Percentiles rank a stretch among this genome's conserved stretches.
Conservation (phyloP, 2,329 filamentous ascomycete species). For the Trichoderma polysporum region DNA sequence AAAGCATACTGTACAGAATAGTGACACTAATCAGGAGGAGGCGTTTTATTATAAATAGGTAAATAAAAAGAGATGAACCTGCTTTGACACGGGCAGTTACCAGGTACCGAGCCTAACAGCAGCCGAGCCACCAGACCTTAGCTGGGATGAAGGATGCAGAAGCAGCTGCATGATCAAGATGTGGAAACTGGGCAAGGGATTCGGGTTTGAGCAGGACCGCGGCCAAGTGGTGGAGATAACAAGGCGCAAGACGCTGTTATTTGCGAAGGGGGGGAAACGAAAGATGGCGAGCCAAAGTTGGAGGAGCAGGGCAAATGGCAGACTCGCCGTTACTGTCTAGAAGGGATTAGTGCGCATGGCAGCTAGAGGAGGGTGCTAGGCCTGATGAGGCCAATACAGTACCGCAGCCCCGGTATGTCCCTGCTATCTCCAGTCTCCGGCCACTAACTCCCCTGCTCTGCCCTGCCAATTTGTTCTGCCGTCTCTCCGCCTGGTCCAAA, state of each 20-base stretch:
- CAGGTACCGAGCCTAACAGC: background rate
- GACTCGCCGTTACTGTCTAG: background rate
- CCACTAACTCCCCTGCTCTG: background rate
- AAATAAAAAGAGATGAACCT: background rate
- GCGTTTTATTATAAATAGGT: background rate
- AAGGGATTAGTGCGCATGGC: background rate
- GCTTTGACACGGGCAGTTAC: background rate
- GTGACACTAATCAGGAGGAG: background rate
- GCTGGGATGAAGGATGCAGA: background rate
- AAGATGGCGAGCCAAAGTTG: background rate
- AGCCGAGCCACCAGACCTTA: constrained; percentile 3
- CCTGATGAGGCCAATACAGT: background rate
- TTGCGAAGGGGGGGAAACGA: background rate
- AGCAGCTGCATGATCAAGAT: constrained; percentile 14
- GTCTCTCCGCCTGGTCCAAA: too few species aligned
- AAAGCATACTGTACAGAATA: background rate
- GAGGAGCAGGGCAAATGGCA: background rate
- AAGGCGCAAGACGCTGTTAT: too few species aligned
- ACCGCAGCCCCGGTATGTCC: background rate
- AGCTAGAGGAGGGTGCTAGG: background rate
- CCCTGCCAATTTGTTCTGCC: too few species aligned
- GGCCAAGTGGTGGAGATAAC: constrained; percentile 14
- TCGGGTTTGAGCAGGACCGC: constrained; percentile 13
- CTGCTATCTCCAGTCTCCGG: constrained; percentile 7
- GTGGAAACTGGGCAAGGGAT: constrained; percentile 13